Base-by-base conservation (phyloP, 768 basidiomycete genomes). In the Suillus hirtellus region DNA sequence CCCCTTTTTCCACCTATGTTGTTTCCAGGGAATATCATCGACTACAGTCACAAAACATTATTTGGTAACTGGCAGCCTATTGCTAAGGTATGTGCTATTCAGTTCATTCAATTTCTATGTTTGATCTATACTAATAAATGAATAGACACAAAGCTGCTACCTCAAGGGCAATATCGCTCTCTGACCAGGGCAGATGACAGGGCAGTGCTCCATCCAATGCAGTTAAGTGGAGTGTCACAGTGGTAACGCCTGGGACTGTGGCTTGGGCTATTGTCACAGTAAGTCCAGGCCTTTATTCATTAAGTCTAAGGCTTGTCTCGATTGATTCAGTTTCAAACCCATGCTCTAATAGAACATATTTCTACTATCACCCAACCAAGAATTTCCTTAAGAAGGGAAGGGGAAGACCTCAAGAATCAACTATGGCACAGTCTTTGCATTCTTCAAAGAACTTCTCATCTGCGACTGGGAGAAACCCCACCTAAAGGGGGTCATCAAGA, bases 371-470 rank as follows among this genome's bases (percentile, higher is more conserved):
- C 61, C 61, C 11, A 27, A 58, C 40, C 40, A 17, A 15, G 24
- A 38, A 15, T 62, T 62, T 40, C 60, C 31, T 1, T 19, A 49
- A 31, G 61, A 62, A 21, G 52, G 52, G 10, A 56, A 42, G 7
- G 61, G 61, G 21, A 54, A 27, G 5, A 56, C 42, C 15, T 62
- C 53, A 12, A 10, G 46, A 27, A 62, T 62, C 27, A 35, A 37
- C 15, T 62, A 62, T n/a, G 15, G 34, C 19, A 47, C 40, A 12
- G 1, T 37, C 9, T 62, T 37, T 11, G 14, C 24, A 6, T 37
- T 38, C 21, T 56, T 31, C 9, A 62, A 58, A 31, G 37, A 14
- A 40, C 50, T 62, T 49, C 40, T 62, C 19, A n/a, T 61, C 24
- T 43, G 37, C 5, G 4, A 38, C 46, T 49, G 60, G 35, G 49